A percentile compares a stretch with the other conserved stretches of the same genome.
These are phyloP conservation scores for Coemansia sp. DNA, from an alignment of 192 early-diverging fungal genomes.

Conservation along the genomic window DNA sequence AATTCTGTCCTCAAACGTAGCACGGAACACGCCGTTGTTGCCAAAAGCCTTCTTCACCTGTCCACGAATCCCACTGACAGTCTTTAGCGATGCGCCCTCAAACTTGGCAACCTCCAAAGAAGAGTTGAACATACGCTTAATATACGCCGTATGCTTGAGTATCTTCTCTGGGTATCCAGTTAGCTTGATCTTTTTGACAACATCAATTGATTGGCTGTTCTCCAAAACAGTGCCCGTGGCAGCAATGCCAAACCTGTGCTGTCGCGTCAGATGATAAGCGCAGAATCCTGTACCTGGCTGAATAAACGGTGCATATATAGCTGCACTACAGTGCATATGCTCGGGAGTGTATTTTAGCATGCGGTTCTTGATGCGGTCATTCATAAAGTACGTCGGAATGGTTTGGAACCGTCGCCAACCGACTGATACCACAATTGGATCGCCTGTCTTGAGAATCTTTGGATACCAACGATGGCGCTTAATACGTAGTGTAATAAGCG, in stretches of 20 bases:
- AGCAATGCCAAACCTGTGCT: constrained; percentile 92
- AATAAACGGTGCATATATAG: constrained; percentile 92
- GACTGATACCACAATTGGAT: constrained; percentile 95
- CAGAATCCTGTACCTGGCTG: constrained; percentile 98
- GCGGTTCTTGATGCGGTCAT: constrained; percentile 89
- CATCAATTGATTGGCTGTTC: constrained; percentile 86
- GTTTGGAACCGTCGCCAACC: constrained; percentile 99
- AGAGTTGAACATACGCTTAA: constrained; percentile 98
- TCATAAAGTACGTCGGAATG: constrained; percentile 89
- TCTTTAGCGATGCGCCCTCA: constrained; percentile 93
- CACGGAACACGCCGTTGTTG: constrained; percentile 91
- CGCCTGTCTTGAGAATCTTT: constrained; percentile 95
- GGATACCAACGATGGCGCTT: constrained; percentile 98
- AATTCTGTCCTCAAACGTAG: constrained; percentile 98
- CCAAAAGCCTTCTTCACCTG: constrained; percentile 93
- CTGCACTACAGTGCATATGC: constrained; percentile 99
- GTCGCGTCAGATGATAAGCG: constrained; percentile 58
- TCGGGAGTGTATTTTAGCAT: constrained; percentile 99
- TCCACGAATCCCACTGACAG: constrained; percentile 95
- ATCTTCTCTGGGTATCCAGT: constrained; percentile 93
- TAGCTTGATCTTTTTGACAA: constrained; percentile 99
- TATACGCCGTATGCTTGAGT: constrained; percentile 95
- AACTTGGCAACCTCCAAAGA: constrained; percentile 97
- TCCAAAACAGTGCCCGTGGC: constrained; percentile 95
- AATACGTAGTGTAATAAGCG: constrained; percentile 92